These are phyloP conservation scores for Paraleonurus japonicus DNA, from an alignment of 257 asterid species.

Conservation along the genomic window DNA sequence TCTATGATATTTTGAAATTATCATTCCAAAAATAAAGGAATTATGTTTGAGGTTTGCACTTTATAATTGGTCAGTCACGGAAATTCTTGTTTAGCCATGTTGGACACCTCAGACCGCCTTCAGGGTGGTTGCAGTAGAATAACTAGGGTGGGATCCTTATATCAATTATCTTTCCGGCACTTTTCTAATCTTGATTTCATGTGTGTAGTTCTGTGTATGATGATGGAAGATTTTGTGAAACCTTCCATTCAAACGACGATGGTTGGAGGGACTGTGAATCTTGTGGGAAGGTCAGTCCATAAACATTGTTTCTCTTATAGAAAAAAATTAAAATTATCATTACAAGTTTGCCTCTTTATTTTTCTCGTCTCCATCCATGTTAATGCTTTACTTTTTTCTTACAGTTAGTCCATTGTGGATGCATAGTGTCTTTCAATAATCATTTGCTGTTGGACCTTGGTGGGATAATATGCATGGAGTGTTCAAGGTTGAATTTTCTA, in stretches of 20 bases:
- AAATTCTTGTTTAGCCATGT: not conserved
- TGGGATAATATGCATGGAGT: constrained; percentile 79
- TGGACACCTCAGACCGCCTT: not conserved
- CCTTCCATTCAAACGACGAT: constrained; percentile 63
- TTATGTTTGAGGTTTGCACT: not conserved
- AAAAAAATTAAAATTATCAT: not conserved
- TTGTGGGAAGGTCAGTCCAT: constrained; percentile 64
- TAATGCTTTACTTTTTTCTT: constrained; percentile 21
- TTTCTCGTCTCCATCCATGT: not conserved
- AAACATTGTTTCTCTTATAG: constrained; percentile 16
- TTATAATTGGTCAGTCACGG: not conserved
- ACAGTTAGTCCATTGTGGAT: constrained; percentile 89
- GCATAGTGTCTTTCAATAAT: constrained; percentile 64
- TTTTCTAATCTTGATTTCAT: constrained; percentile 11
- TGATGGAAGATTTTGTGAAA: constrained; percentile 73
- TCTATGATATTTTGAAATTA: not conserved
- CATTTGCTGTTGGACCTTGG: constrained; percentile 73
- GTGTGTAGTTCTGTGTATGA: constrained; percentile 53
- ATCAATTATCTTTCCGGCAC: constrained; percentile 4
- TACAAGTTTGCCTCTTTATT: not conserved
- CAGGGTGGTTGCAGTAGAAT: not conserved
- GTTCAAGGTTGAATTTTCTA: constrained; percentile 61
- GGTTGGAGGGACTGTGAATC: constrained; percentile 92
- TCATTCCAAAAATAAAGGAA: not conserved
- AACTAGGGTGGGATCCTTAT: not conserved